phyloP scores from a whole-genome alignment of 2,329 filamentous ascomycete genomes.

The Alternaria consortialis region DNA sequence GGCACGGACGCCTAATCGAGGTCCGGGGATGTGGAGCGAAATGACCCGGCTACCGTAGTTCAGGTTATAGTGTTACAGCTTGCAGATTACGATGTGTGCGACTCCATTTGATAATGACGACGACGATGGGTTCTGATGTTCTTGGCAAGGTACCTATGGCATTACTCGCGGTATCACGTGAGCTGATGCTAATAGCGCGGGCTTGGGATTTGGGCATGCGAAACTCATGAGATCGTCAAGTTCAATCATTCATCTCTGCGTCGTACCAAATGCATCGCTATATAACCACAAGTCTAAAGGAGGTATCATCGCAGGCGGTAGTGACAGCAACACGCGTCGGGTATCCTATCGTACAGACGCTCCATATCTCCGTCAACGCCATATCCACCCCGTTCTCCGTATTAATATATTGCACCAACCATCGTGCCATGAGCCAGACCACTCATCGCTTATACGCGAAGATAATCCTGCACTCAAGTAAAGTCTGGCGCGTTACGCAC shows the following conservation, averaged over 20 bases:
- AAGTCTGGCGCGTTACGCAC: conserved; percentile 46
- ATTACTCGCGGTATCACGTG: conserved; percentile 13
- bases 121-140: background rate
- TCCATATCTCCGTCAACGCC: background rate
- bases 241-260: background rate
- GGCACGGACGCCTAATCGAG: conserved; percentile 35
- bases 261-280: background rate
- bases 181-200: background rate
- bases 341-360: conserved; percentile 16
- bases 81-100: background rate
- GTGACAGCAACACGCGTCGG: conserved; percentile 16
- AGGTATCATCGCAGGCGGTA: conserved; percentile 4
- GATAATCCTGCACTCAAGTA: conserved; percentile 50
- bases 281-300: background rate
- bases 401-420: background rate
- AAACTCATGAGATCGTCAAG: background rate
- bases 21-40: conserved; percentile 5
- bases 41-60: background rate
- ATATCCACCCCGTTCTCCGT: background rate
- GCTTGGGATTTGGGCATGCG: background rate
- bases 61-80: background rate
- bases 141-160: background rate
- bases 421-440: background rate
- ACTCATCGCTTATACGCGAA: conserved; percentile 45
- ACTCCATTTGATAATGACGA: background rate